These are phyloP conservation scores for Rhodotorula diobovata DNA, from an alignment of 768 basidiomycete species.

Conservation along the genomic window DNA sequence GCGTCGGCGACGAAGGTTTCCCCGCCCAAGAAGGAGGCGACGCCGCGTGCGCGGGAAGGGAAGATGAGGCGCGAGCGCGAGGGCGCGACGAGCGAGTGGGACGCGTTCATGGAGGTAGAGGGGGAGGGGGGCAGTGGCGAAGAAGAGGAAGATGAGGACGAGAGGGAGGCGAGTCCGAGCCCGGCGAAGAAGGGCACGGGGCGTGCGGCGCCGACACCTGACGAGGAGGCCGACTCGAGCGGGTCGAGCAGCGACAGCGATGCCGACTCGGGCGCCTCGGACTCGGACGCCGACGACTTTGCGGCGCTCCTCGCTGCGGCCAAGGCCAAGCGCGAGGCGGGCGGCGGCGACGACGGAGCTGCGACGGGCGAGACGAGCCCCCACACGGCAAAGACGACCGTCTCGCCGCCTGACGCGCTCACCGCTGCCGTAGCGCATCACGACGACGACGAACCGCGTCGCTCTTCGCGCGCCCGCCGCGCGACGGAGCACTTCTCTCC, in stretches of 20 bases:
- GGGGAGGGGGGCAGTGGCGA: not conserved
- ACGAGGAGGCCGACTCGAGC: not conserved
- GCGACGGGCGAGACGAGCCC: not conserved
- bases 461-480: conserved; percentile 2
- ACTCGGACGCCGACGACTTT: conserved; percentile 18
- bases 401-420: conserved; percentile 6
- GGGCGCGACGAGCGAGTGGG: conserved; percentile 18
- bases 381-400: conserved; percentile 22
- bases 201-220: no score
- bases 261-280: not conserved
- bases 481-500: conserved; percentile 7
- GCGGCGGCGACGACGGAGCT: not conserved
- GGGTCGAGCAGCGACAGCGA: not conserved
- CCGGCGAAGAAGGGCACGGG: not conserved
- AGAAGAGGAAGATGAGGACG: not conserved
- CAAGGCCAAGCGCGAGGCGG: not conserved
- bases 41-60: not conserved
- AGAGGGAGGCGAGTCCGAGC: not conserved
- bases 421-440: not conserved
- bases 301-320: conserved; percentile 7
- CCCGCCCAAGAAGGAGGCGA: not conserved
- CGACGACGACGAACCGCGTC: conserved; percentile 1
- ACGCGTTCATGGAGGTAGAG: not conserved
- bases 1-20: not conserved
- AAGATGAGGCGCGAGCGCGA: not conserved